phyloP scores from a whole-genome alignment of 768 basidiomycete genomes.

The Psilocybe subaeruginosa region DNA sequence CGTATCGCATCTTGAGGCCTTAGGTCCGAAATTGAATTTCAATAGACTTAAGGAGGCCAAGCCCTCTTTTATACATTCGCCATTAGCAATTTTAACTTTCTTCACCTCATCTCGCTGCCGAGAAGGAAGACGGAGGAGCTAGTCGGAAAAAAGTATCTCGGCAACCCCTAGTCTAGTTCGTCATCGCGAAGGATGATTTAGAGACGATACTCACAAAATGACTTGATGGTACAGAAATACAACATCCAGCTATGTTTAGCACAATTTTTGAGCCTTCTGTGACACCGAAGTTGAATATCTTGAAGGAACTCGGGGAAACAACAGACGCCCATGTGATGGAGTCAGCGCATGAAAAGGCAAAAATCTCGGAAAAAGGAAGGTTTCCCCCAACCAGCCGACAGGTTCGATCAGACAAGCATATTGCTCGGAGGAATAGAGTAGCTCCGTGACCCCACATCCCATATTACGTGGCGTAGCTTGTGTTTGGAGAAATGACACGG shows the following conservation, averaged over 20 bases:
- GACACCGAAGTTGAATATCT: not conserved
- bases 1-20: slow-evolving; percentile 31
- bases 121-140: not conserved
- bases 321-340: slow-evolving; percentile 1
- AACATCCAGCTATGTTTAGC: not conserved
- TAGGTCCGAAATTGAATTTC: slow-evolving; percentile 1
- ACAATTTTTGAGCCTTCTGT: not conserved
- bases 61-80: not conserved
- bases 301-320: slow-evolving; percentile 7
- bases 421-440: slow-evolving; percentile 1
- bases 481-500: too few relatives aligned
- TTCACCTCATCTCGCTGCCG: not conserved
- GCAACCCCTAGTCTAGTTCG: not conserved
- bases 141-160: not conserved
- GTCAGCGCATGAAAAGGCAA: not conserved
- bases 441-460: not conserved
- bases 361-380: slow-evolving; percentile 8
- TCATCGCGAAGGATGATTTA: not conserved
- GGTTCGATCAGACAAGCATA: not conserved
- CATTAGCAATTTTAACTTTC: not conserved
- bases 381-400: not conserved
- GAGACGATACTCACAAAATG: not conserved
- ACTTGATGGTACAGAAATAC: not conserved
- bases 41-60: not conserved
- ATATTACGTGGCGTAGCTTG: not conserved